Evolutionary conservation across 192 early-diverging fungal genomes (phyloP).

Genomic region (Podila epigama): DNA sequence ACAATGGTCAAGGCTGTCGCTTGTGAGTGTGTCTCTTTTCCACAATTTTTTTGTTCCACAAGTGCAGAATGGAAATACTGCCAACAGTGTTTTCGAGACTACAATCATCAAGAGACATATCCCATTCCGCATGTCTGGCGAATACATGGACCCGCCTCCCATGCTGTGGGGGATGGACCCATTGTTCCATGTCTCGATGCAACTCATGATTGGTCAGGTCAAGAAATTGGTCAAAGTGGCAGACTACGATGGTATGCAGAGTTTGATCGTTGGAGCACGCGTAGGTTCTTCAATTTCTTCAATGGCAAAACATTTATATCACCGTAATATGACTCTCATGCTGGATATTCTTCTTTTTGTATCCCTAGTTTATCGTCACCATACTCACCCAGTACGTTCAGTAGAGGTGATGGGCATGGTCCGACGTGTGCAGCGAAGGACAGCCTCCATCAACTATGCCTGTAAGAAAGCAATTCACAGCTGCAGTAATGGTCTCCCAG

Average conservation of each 20-base stretch:
- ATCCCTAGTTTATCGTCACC: constrained; percentile 39
- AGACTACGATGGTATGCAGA: constrained; percentile 17
- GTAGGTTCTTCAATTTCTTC: too few relatives aligned
- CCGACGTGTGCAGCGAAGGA: constrained; percentile 11
- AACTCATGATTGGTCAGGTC: constrained; percentile 43
- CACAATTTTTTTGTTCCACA: too few relatives aligned
- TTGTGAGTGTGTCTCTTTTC: too few relatives aligned
- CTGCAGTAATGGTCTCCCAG: background rate
- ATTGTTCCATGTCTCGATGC: constrained; percentile 29
- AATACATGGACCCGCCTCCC: constrained; percentile 15
- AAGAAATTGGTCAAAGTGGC: constrained; percentile 9
- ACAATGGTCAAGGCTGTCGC: too few relatives aligned
- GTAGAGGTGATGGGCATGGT: constrained; percentile 35
- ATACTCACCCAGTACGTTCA: constrained; percentile 15
- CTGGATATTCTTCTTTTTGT: background rate
- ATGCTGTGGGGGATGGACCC: constrained; percentile 48
- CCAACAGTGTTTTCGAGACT: too few relatives aligned
- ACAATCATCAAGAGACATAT: too few relatives aligned
- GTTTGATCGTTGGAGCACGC: background rate
- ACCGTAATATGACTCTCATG: background rate
- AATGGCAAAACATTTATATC: too few relatives aligned
- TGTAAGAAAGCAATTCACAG: too few relatives aligned
- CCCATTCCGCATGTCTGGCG: too few relatives aligned
- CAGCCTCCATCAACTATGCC: constrained; percentile 12
- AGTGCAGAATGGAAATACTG: too few relatives aligned